These are phyloP conservation scores for Cladophialophora exuberans DNA, from an alignment of 2,329 filamentous ascomycete species.

Conservation along the genomic window DNA sequence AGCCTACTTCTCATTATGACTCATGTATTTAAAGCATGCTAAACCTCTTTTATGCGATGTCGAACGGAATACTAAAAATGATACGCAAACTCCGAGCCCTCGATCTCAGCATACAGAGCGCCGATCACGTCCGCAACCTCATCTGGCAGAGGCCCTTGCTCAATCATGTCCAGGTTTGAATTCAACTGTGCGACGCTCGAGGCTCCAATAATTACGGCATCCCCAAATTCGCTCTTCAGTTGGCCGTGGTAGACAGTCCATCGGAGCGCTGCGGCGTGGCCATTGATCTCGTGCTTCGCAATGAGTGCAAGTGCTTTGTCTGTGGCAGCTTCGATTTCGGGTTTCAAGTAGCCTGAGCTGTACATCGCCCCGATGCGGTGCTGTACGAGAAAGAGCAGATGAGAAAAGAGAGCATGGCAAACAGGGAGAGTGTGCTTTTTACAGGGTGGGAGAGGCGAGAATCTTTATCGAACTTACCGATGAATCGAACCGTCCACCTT, in stretches of 20 bases:
- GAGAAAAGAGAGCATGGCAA: too few relatives aligned
- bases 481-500: background rate
- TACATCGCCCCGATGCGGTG: background rate
- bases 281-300: slow-evolving; percentile 41
- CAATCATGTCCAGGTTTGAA: slow-evolving; percentile 15
- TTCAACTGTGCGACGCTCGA: slow-evolving; percentile 20
- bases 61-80: slow-evolving; percentile 11
- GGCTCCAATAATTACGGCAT: slow-evolving; percentile 34
- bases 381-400: background rate
- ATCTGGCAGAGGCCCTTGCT: slow-evolving; percentile 19
- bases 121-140: slow-evolving; percentile 19
- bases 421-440: background rate
- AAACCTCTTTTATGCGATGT: too few relatives aligned
- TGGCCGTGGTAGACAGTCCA: slow-evolving; percentile 46
- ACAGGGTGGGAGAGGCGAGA: background rate
- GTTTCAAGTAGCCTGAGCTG: background rate
- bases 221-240: slow-evolving; percentile 39
- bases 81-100: slow-evolving; percentile 19
- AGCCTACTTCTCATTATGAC: too few relatives aligned
- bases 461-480: background rate
- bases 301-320: background rate
- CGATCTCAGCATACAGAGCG: slow-evolving; percentile 35
- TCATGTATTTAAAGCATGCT: too few relatives aligned
- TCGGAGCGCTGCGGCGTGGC: slow-evolving; percentile 47
- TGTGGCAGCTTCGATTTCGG: background rate